Base-by-base conservation (phyloP, 257 asterid genomes). In the Nyctanthes arbortristis region DNA sequence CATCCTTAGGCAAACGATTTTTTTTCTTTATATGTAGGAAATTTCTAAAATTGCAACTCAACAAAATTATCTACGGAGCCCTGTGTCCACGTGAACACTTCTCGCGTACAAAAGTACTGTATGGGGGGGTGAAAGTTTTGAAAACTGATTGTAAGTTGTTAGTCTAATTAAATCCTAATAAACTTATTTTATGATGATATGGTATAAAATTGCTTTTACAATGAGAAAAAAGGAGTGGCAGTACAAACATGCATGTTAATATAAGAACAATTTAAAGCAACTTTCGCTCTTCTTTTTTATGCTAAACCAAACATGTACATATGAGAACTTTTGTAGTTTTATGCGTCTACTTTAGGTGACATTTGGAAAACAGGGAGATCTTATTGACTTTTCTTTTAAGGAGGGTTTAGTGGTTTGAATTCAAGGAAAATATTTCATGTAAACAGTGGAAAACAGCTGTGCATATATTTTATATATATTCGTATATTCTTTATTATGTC, bases 371-470 rank as follows among this genome's bases (percentile, higher is more conserved):
- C 30, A 54, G 5, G n/a, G 0, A 52, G 34, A 35, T 56, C 35
- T 68, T 33, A 13, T 25, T 20, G 55, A 22, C 13, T 36, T n/a
- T n/a, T 22, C 22, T 39, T 31, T 39, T 28, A 13, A 22, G 33
- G 14, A 22, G 35, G 37, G 28, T 37, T 20, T 45, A 25, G 22
- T 22, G 25, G 33, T 22, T 64, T 36, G 37, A 5, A 43, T 16
- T 65, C 31, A 16, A 64, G 61, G 24, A 35, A 32, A 16, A 32
- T 29, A 57, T 36, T 27, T 27, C 20, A 35, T 7, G 35, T n/a
- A n/a, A 5, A 9, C 29, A 34, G 65, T 73, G 65, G 78, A 37
- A 61, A 73, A 67, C 69, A 67, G 69, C 68, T 35, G 56, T 66
- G 68, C n/a, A n/a, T n/a, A n/a, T n/a, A n/a, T n/a, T n/a, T n/a